Evolutionary conservation across 768 basidiomycete species (phyloP).

Genomic region (Boletellus ananas): DNA sequence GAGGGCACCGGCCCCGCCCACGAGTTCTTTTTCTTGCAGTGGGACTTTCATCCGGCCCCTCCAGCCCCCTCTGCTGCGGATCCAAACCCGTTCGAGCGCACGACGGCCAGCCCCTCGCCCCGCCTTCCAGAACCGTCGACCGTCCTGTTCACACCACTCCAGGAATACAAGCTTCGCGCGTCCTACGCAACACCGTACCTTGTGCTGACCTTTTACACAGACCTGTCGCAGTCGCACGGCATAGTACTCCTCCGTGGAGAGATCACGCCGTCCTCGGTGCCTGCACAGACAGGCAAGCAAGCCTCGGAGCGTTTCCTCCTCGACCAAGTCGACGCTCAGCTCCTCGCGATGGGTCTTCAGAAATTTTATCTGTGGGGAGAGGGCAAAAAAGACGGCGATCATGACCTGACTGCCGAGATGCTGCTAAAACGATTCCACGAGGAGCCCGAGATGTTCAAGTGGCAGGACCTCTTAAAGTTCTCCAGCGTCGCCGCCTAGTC

Average conservation of each 20-base stretch:
- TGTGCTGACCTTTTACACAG: conserved; percentile 88
- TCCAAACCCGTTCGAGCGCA: conserved; percentile 42
- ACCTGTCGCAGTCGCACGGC: conserved; percentile 74
- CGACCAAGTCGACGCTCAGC: conserved; percentile 77
- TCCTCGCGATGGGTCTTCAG: conserved; percentile 77
- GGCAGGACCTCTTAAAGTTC: conserved; percentile 71
- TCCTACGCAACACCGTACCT: conserved; percentile 90
- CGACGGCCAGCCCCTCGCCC: conserved; percentile 15
- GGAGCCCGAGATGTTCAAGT: conserved; percentile 71
- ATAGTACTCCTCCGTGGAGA: conserved; percentile 88
- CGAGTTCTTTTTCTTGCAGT: conserved; percentile 86
- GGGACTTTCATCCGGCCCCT: conserved; percentile 79
- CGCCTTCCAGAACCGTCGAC: conserved; percentile 61
- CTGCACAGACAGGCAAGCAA: conserved; percentile 32
- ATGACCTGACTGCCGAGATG: conserved; percentile 26
- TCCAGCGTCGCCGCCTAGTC: conserved; percentile 22
- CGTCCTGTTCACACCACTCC: conserved; percentile 86
- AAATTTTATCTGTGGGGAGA: conserved; percentile 76
- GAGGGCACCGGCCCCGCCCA: conserved; percentile 43
- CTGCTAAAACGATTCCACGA: conserved; percentile 75
- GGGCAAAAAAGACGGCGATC: conserved; percentile 10
- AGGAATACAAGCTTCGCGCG: conserved; percentile 85
- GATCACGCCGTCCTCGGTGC: conserved; percentile 62
- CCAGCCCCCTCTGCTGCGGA: conserved; percentile 47
- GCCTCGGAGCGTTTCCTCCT: conserved; percentile 47